Conservation (phyloP, 176 grass and related monocot species). For the Chrysopogon serrulatus region DNA sequence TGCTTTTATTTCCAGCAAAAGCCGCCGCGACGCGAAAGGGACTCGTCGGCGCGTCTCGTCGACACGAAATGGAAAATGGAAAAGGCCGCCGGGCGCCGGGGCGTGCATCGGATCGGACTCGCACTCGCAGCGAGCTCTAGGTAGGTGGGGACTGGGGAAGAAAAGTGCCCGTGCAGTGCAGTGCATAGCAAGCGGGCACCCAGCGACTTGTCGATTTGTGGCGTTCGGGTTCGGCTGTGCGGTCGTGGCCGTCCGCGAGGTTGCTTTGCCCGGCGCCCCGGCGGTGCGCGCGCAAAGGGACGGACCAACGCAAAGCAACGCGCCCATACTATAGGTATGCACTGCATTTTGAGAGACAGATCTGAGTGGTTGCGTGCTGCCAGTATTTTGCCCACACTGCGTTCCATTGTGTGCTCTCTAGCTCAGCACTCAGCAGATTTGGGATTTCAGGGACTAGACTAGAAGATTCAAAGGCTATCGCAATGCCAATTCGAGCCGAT, state of each 20-base stretch:
- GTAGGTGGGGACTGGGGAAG: neutral
- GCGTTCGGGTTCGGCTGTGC: no score
- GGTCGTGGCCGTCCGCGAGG: neutral
- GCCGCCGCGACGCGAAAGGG: slow-evolving; percentile 13
- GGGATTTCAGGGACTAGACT: neutral
- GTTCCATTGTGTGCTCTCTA: neutral
- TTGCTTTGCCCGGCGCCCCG: slow-evolving; percentile 20
- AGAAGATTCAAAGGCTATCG: neutral
- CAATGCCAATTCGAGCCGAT: neutral
- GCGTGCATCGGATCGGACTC: slow-evolving; percentile 44
- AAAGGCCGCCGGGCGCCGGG: slow-evolving; percentile 25
- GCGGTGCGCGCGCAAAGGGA: slow-evolving; percentile 1
- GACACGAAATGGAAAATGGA: neutral
- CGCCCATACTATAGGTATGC: no score
- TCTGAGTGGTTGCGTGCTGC: neutral
- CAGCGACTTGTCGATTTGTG: neutral
- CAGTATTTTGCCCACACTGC: neutral
- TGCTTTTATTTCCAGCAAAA: slow-evolving; percentile 18
- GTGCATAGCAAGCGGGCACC: slow-evolving; percentile 6
- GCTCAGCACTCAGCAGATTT: neutral
- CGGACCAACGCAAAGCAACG: neutral
- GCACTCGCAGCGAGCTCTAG: slow-evolving; percentile 9
- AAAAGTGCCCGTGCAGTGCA: neutral
- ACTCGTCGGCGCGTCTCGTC: neutral
- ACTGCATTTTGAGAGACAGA: no score